Evolutionary conservation across 2,329 filamentous ascomycete species (phyloP).

Genomic region (Geosmithia flava): DNA sequence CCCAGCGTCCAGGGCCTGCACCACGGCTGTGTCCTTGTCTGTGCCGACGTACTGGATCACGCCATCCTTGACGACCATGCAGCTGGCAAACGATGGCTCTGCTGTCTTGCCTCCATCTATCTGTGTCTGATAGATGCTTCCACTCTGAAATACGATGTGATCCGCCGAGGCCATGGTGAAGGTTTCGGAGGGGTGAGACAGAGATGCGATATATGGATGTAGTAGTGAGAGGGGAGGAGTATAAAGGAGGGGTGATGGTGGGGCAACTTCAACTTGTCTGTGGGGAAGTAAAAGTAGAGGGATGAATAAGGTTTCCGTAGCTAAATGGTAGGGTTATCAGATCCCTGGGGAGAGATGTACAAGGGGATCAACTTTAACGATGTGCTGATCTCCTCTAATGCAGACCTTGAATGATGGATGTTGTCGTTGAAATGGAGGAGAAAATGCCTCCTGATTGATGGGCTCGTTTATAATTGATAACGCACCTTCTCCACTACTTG

Average conservation of each 20-base stretch:
- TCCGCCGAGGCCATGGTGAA: conserved; percentile 2
- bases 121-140: conserved; percentile 12
- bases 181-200: neutral
- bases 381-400: too few relatives aligned
- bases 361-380: too few relatives aligned
- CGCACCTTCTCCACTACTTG: neutral
- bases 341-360: too few relatives aligned
- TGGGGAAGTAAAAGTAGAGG: neutral
- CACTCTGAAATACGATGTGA: conserved; percentile 12
- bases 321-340: too few relatives aligned
- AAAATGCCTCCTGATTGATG: neutral
- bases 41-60: conserved; percentile 20
- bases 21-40: conserved; percentile 9
- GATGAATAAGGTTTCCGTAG: neutral
- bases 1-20: conserved; percentile 10
- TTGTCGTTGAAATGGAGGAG: neutral
- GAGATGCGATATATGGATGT: neutral
- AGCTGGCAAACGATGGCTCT: conserved; percentile 14
- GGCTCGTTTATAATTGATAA: too few relatives aligned
- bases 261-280: neutral
- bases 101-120: conserved; percentile 10
- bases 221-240: neutral
- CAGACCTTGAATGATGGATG: neutral
- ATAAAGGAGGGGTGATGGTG: neutral
- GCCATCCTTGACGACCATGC: conserved; percentile 20